Evolutionary conservation across 768 basidiomycete species (phyloP).

Genomic region (Podaxis sp.): DNA sequence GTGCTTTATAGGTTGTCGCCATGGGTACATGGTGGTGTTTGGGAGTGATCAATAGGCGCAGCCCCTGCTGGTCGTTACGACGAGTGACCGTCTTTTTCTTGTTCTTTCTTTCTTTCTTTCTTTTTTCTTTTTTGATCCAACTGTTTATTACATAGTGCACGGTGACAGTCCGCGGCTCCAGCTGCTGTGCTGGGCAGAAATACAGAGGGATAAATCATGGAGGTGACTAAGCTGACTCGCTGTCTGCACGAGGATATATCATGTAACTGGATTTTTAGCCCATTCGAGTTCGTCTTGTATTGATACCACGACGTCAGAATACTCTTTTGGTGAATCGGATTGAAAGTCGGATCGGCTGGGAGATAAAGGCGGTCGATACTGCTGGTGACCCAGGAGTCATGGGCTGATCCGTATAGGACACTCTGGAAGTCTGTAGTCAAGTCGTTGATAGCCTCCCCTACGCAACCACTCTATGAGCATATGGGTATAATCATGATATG

Average conservation of each 20-base stretch:
- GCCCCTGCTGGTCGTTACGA: neutral
- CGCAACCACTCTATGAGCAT: neutral
- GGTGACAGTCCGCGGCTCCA: too few relatives aligned
- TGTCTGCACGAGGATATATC: neutral
- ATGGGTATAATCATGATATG: neutral
- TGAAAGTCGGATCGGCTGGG: neutral
- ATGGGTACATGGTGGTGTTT: neutral
- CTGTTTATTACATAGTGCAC: too few relatives aligned
- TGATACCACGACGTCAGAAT: neutral
- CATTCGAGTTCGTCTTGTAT: neutral
- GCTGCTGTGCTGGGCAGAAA: too few relatives aligned
- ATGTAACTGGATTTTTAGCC: neutral
- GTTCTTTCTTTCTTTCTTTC: too few relatives aligned
- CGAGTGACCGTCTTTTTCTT: too few relatives aligned
- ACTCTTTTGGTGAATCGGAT: neutral
- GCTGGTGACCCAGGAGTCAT: neutral
- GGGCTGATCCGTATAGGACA: neutral
- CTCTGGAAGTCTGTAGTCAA: neutral
- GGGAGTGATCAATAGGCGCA: neutral
- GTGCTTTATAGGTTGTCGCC: neutral
- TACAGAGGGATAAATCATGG: neutral
- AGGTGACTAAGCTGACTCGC: neutral
- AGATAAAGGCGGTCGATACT: neutral
- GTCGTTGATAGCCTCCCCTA: neutral
- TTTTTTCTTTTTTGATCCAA: too few relatives aligned